Percentiles rank a stretch among this genome's conserved stretches.
Conservation (phyloP, 2,329 filamentous ascomycete species). For the Colletotrichum lupini region DNA sequence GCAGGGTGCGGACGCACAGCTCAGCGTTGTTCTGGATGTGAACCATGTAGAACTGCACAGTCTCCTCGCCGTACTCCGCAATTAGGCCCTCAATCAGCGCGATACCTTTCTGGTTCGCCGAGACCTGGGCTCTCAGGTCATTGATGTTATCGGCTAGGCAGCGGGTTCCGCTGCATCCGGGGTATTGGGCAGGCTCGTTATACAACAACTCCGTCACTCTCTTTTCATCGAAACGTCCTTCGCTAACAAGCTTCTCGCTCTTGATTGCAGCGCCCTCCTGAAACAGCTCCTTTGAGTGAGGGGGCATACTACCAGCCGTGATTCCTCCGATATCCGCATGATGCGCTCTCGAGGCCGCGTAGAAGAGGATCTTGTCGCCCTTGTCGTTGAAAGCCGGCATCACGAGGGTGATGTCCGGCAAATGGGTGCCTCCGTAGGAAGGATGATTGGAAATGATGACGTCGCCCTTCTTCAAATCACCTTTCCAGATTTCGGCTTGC, state of each 20-base stretch:
- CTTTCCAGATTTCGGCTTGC: constrained; percentile 83
- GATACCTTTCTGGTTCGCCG: constrained; percentile 87
- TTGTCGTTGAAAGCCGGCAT: constrained; percentile 77
- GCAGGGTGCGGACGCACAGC: constrained; percentile 75
- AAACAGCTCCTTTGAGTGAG: constrained; percentile 73
- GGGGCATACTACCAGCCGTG: constrained; percentile 83
- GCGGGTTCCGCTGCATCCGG: constrained; percentile 81
- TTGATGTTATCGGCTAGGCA: constrained; percentile 86
- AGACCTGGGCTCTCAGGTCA: constrained; percentile 85
- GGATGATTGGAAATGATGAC: constrained; percentile 88
- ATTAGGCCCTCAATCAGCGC: constrained; percentile 82
- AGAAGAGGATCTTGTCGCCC: constrained; percentile 81
- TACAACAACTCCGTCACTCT: constrained; percentile 79
- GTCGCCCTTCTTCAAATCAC: constrained; percentile 80
- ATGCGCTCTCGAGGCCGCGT: constrained; percentile 82
- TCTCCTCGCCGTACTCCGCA: constrained; percentile 79
- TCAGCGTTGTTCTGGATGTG: constrained; percentile 86
- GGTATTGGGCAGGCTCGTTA: constrained; percentile 77
- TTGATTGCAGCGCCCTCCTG: constrained; percentile 73
- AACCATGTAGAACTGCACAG: constrained; percentile 87
- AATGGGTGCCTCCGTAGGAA: constrained; percentile 84
- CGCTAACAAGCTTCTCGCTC: constrained; percentile 77
- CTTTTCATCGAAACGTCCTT: constrained; percentile 82
- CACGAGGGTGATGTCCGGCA: constrained; percentile 84
- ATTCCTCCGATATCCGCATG: constrained; percentile 90